phyloP scores from a whole-genome alignment of 306 rosid genomes.

The Sesbania bispinosa region DNA sequence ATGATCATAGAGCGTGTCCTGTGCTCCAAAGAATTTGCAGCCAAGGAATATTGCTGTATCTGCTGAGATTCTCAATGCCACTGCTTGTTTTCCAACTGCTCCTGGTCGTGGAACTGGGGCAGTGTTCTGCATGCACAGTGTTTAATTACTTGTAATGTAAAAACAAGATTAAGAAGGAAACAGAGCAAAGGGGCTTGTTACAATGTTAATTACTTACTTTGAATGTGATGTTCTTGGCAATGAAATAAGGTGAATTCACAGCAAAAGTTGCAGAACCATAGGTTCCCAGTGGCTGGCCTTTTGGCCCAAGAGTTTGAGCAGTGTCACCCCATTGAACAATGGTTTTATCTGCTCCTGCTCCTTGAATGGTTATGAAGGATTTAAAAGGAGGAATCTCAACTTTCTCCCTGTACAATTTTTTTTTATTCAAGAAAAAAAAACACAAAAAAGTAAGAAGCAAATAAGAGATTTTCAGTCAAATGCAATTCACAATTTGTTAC shows the following conservation, averaged over 20 bases:
- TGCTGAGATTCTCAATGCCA: conserved; percentile 61
- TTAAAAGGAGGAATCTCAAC: conserved; percentile 74
- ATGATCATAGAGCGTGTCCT: conserved; percentile 70
- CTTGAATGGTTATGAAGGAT: conserved; percentile 85
- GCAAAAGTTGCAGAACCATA: conserved; percentile 87
- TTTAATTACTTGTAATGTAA: not conserved
- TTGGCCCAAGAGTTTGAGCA: conserved; percentile 70
- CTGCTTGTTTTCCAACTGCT: conserved; percentile 71
- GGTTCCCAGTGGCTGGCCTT: conserved; percentile 73
- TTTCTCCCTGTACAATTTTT: conserved; percentile 61
- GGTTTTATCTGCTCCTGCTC: conserved; percentile 92
- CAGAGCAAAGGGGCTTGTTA: not conserved
- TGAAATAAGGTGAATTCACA: conserved; percentile 83
- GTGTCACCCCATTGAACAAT: conserved; percentile 99
- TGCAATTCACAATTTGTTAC: not conserved
- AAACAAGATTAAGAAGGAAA: not conserved
- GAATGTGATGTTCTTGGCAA: conserved; percentile 93
- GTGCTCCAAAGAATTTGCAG: conserved; percentile 69
- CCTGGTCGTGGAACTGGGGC: conserved; percentile 73
- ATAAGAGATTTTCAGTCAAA: not conserved
- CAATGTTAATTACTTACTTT: conserved; percentile 49
- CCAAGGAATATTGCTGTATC: conserved; percentile 56
- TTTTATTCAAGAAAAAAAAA: too few relatives aligned
- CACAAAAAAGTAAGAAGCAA: not conserved
- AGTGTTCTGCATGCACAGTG: conserved; percentile 48